Evolutionary conservation across 2,329 filamentous ascomycete genomes (phyloP), one percentile per base, ranked within the genome.

Genomic region (Colletotrichum brevisporum): DNA sequence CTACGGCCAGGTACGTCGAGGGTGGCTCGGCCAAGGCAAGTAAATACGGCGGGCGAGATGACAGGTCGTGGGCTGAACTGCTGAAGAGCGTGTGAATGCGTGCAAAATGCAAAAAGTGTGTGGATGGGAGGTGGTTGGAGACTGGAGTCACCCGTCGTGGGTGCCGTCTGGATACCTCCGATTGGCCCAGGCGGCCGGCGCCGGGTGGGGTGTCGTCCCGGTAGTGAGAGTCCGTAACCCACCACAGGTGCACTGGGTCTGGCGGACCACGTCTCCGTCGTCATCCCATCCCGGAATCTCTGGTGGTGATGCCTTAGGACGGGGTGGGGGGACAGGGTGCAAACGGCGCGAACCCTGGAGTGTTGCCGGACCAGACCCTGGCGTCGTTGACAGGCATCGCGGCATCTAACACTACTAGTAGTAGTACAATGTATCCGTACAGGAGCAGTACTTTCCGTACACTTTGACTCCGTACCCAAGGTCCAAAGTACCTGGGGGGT

Each of bases 171-270:
- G 43, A 56, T 61, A 50, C 62, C 66, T 66, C 62, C 66, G 66
- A 69, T 69, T 69, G 66, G 66, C 4, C 16, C n/a, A 36, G 9
- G 43, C 18, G 43, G 50, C 45, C 66, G 66, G 55, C 55, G 43
- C 51, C 66, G 50, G 52, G 62, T 69, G 62, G 62, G 45, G 66
- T 61, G 26, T 61, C 31, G 55, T 66, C 31, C 62, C 62, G 66
- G 55, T 60, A 66, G 27, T 47, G 52, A 43, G 41, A 15, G 41
- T 13, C 41, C 41, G 41, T n/a, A 43, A 36, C 6, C 31, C 31
- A 36, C 31, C 31, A 36, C 31, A 36, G 31, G 8, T 43, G 41
- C 41, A 13, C n/a, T 39, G 36, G 36, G 31, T 12, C 41, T 43
- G 41, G 41, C 41, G 41, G 41, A 43, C 41, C 41, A 43, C 41